Evolutionary conservation across 306 rosid species (phyloP).

Genomic region (Aeschynomene evenia): DNA sequence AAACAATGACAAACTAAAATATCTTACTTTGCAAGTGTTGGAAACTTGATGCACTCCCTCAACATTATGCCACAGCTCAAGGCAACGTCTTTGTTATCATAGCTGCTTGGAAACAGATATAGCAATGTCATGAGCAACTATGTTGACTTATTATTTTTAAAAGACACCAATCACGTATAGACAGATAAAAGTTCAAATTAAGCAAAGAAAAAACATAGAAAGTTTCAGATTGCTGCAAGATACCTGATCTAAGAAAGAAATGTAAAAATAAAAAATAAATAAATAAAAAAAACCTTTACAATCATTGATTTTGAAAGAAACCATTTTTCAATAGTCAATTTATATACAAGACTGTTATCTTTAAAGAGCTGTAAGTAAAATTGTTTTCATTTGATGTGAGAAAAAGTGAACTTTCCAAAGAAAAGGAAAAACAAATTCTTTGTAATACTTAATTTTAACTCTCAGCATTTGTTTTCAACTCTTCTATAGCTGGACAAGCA

Average conservation of each 20-base stretch:
- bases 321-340: slow-evolving; percentile 19
- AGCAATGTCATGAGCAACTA: slow-evolving; percentile 11
- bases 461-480: not conserved
- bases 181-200: not conserved
- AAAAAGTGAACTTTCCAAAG: not conserved
- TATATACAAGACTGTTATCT: not conserved
- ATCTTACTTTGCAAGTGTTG: slow-evolving; percentile 82
- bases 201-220: slow-evolving; percentile 1
- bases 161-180: slow-evolving; percentile 15
- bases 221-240: slow-evolving; percentile 8
- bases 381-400: not conserved
- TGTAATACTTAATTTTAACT: not conserved
- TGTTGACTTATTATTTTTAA: not conserved
- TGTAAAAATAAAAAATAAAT: too few relatives aligned
- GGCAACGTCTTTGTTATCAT: slow-evolving; percentile 95
- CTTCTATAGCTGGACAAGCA: not conserved
- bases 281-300: slow-evolving; percentile 26
- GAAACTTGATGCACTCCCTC: slow-evolving; percentile 93
- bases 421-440: not conserved
- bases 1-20: slow-evolving; percentile 7
- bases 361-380: not conserved
- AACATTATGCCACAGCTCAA: slow-evolving; percentile 87
- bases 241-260: slow-evolving; percentile 16
- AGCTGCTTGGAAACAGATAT: slow-evolving; percentile 53
- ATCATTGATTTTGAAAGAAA: slow-evolving; percentile 5